Evolutionary conservation across 306 rosid genomes (phyloP), one percentile per base, ranked within the genome.

Genomic region (Fragaria ananassa): DNA sequence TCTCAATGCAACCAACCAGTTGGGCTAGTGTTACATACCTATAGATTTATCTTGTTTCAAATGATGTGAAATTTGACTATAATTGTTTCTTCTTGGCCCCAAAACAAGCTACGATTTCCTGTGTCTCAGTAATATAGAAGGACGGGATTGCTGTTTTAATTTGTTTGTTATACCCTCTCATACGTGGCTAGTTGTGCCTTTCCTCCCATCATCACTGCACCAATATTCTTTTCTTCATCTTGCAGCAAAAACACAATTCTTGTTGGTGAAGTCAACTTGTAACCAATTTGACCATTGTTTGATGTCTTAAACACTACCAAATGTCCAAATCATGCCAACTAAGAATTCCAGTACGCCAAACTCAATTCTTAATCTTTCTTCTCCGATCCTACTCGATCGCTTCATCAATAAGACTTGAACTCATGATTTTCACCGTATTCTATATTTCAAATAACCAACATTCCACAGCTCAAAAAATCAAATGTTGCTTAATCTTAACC

Each of bases 341-440:
- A 18, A 8, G 27, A 1, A 65, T n/a, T 44, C 3, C 0, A 63
- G 17, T 5, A 3, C 8, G 11, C 69, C 25, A 64, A 63, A 64
- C 45, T 37, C 68, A 34, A 34, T 2, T 9, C 41, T 18, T 14
- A 29, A 61, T 41, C 0, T 31, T 31, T 31, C 35, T 46, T 12
- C 15, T 13, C 18, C 1, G 5, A 0, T 49, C n/a, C 0, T 51
- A 51, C 21, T 1, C 53, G 1, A 1, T 4, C 0, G 7, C 2
- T 47, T 13, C 19, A 47, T 47, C 10, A 51, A 18, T 1, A 18
- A 15, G 8, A 50, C 8, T 47, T 14, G 1, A 17, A 50, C 56
- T 17, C 9, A 50, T 50, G 0, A 14, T 3, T 17, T 47, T 47
- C 18, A 13, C 15, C 13, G 1, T 45, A 12, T 45, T 3, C 3